Evolutionary conservation across 371 early-diverging fungal genomes (phyloP), one percentile per base, ranked within the genome.

Genomic region (Zancudomyces culisetae): DNA sequence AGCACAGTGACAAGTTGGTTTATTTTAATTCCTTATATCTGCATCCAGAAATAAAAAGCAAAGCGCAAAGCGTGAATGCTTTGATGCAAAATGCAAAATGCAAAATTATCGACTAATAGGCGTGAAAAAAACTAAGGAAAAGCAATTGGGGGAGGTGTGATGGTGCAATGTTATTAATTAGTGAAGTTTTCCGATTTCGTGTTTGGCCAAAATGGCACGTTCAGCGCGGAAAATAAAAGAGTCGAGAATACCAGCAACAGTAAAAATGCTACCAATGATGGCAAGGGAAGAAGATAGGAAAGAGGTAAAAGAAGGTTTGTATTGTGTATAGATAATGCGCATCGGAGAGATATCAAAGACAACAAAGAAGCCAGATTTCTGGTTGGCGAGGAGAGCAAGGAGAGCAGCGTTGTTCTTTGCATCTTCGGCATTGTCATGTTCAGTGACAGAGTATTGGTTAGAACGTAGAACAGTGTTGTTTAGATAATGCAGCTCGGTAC

Each of bases 271-370:
- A 42, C 97, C 95, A 0, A 94, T 74, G 49, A 97, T 90, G 8
- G 92, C 93, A 56, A 90, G 90, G 3, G 90, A 75, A 28, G 82
- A 80, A 8, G 94, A 90, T 35, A 97, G 55, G 58, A 97, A 88
- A 51, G 81, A 81, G 12, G 80, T 63, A 49, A 94, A 81, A 18
- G 94, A 86, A 55, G 81, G 76, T 47, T 77, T 74, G 48, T 76
- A 72, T 68, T 97, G 88, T 3, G 70, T 74, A 59, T 90, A 87
- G 29, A 79, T 81, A 49, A 97, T 85, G 29, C 83, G 69, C 92
- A 97, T 91, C 0, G 97, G 95, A 13, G 95, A 94, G 48, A 97
- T 97, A 28, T 97, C 95, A 70, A 79, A 85, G 61, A 87, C 80
- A 66, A 97, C 87, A 60, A 90, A 92, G 21, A 95, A 79, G 26